Percentiles rank a stretch among this genome's conserved stretches.
These are phyloP conservation scores for Kitagawia praeruptora DNA, from an alignment of 129 eudicot species.

Conservation along the genomic window DNA sequence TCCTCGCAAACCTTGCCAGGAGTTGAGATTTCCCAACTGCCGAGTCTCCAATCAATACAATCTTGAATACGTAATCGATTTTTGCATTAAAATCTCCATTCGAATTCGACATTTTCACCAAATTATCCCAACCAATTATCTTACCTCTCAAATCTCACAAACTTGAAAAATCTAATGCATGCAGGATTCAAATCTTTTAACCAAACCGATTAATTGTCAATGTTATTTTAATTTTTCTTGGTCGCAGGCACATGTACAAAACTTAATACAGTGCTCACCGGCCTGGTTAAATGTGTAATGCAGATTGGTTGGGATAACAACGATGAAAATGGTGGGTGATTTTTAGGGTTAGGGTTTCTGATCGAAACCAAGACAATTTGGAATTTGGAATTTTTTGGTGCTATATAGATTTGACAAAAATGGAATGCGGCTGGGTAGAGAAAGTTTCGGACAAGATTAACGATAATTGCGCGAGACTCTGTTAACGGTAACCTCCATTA, in stretches of 20 bases:
- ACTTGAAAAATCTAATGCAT: neutral
- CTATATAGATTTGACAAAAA: neutral
- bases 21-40: constrained; percentile 67
- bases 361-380: neutral
- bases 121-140: neutral
- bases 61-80: constrained; percentile 53
- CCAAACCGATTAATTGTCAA: neutral
- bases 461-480: neutral
- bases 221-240: neutral
- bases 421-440: neutral
- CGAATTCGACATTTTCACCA: constrained; percentile 19
- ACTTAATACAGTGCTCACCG: neutral
- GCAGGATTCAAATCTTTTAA: neutral
- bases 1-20: constrained; percentile 44
- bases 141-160: neutral
- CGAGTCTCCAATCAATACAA: constrained; percentile 60
- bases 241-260: too few relatives aligned
- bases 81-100: constrained; percentile 31
- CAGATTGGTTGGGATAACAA: neutral
- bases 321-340: neutral
- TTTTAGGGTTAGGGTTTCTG: constrained; percentile 12
- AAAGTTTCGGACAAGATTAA: neutral
- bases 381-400: neutral
- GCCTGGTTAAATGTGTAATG: neutral
- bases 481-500: neutral